Evolutionary conservation across 2,329 filamentous ascomycete genomes (phyloP).

Genomic region (Xylariaceae sp.): DNA sequence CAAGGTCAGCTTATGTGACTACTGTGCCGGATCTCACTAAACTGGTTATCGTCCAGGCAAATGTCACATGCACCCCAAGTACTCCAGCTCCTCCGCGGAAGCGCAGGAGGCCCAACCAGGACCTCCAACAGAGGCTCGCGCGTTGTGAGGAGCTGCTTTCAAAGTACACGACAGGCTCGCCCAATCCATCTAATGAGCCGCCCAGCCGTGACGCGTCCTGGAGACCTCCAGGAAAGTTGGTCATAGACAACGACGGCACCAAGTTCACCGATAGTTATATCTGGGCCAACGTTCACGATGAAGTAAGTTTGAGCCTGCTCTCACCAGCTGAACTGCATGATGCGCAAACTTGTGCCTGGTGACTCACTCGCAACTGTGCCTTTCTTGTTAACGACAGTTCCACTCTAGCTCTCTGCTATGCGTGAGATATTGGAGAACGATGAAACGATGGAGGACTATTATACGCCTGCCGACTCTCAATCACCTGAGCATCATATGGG

Average conservation of each 20-base stretch:
- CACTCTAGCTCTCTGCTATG: constrained; percentile 50
- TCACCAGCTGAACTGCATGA: neutral
- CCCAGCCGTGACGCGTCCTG: constrained; percentile 34
- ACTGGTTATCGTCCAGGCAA: constrained; percentile 39
- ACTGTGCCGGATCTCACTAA: constrained; percentile 10
- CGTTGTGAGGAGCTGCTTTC: constrained; percentile 54
- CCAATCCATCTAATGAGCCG: constrained; percentile 22
- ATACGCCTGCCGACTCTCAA: constrained; percentile 38
- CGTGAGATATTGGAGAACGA: constrained; percentile 54
- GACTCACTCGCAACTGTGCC: neutral
- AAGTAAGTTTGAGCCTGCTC: constrained; percentile 38
- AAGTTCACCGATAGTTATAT: constrained; percentile 55
- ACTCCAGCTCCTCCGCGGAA: constrained; percentile 56
- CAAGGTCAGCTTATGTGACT: constrained; percentile 40
- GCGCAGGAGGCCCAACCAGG: constrained; percentile 54
- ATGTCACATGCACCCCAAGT: constrained; percentile 54
- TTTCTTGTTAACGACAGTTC: neutral
- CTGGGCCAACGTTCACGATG: constrained; percentile 49
- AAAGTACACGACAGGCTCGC: constrained; percentile 43
- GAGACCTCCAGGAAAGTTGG: constrained; percentile 47
- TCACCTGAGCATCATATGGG: constrained; percentile 50
- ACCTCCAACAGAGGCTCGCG: constrained; percentile 55
- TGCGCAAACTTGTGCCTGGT: neutral
- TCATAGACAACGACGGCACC: constrained; percentile 49
- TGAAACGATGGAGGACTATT: constrained; percentile 40